Percentiles rank a stretch among this genome's conserved stretches.
Conservation (phyloP, 805 yeast species). For the Pichia exigua region DNA sequence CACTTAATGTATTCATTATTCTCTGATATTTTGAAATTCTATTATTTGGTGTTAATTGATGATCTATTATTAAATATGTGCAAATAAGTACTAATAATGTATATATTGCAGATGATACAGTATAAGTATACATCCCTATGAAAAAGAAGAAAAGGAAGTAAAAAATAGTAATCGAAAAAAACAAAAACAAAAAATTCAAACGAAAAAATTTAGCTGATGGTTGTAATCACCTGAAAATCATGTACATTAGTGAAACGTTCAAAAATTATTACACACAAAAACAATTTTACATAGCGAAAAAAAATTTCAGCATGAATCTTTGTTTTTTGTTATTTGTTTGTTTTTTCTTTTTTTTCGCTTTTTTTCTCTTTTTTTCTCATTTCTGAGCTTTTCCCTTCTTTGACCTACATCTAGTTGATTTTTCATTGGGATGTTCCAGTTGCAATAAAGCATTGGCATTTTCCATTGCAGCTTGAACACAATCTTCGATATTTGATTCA, state of each 20-base stretch:
- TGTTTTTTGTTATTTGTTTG: too few species aligned
- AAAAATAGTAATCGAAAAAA: background rate
- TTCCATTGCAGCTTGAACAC: conserved; percentile 11
- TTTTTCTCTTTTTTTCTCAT: background rate
- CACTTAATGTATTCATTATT: conserved; percentile 11
- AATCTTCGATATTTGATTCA: conserved; percentile 5
- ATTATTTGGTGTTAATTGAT: background rate
- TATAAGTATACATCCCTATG: background rate
- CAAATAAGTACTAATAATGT: background rate
- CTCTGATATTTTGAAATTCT: background rate
- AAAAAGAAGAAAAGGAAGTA: background rate
- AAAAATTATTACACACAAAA: background rate
- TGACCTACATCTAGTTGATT: background rate
- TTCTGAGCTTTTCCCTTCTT: background rate
- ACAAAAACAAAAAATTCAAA: background rate
- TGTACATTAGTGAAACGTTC: background rate
- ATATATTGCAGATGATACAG: background rate
- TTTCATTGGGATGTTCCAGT: background rate
- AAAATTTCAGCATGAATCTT: background rate
- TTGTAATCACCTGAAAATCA: background rate
- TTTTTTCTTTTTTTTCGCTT: too few species aligned
- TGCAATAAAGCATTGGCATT: conserved; percentile 5
- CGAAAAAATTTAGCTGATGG: background rate
- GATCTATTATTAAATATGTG: conserved; percentile 2
- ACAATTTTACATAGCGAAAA: background rate